These are phyloP conservation scores for Leptographium wingfieldii DNA, from an alignment of 2,329 filamentous ascomycete species.

Conservation along the genomic window DNA sequence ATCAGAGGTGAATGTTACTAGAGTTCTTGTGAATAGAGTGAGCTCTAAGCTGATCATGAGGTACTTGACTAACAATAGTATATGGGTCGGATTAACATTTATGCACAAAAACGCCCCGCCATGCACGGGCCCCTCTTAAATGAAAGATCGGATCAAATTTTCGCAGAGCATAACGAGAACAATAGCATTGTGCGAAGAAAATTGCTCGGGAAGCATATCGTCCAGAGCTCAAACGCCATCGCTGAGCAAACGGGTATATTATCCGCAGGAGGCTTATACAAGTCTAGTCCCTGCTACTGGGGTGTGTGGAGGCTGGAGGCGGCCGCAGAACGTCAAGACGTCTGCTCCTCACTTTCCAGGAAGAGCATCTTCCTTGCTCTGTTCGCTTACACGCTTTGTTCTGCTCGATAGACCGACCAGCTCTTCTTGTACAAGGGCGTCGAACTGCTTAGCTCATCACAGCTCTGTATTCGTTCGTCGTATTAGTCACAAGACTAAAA, in stretches of 20 bases:
- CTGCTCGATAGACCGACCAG: not conserved
- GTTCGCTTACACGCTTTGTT: slow-evolving; percentile 29
- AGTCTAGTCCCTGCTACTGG: not conserved
- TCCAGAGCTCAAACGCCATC: not conserved
- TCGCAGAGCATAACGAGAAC: not conserved
- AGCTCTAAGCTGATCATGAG: too few relatives aligned
- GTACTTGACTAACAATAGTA: not conserved
- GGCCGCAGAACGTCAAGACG: slow-evolving; percentile 22
- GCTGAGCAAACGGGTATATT: not conserved
- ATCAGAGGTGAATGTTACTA: not conserved
- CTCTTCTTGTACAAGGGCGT: not conserved
- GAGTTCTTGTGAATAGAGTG: not conserved
- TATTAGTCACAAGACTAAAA: slow-evolving; percentile 36
- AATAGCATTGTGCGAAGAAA: not conserved
- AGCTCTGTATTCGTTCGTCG: slow-evolving; percentile 28
- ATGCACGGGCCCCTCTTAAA: not conserved
- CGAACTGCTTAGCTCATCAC: slow-evolving; percentile 14
- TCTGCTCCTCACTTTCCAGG: slow-evolving; percentile 23
- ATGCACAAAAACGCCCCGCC: not conserved
- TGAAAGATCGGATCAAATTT: not conserved
- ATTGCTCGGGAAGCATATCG: not conserved
- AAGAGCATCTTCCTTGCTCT: not conserved
- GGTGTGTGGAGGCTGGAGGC: slow-evolving; percentile 8
- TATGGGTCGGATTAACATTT: not conserved
- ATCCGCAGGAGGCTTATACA: not conserved